Conservation (phyloP, 1,284 basidiomycete species). For the Ustilago cynodontis region DNA sequence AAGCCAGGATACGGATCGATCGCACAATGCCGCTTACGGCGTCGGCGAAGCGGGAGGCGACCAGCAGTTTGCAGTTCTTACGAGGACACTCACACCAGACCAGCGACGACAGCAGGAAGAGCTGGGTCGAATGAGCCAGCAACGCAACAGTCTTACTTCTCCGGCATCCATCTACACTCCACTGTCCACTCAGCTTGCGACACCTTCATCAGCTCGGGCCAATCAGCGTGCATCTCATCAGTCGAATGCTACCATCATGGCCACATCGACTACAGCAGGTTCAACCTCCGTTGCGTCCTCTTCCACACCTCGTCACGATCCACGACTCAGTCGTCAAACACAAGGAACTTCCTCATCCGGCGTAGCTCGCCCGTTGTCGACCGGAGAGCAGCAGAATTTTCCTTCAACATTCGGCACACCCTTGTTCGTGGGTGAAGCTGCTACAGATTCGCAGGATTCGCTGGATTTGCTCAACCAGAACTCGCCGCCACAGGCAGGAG, state of each 20-base stretch:
- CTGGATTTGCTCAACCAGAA: slow-evolving; percentile 13
- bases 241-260: slow-evolving; percentile 26
- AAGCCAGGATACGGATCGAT: slow-evolving; percentile 26
- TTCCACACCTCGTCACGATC: slow-evolving; percentile 23
- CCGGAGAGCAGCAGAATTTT: not conserved
- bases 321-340: slow-evolving; percentile 26
- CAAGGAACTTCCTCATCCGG: slow-evolving; percentile 16
- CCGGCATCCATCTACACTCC: slow-evolving; percentile 7
- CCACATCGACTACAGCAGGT: slow-evolving; percentile 1
- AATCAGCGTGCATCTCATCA: slow-evolving; percentile 27
- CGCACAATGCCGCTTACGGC: slow-evolving; percentile 23
- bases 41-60: slow-evolving; percentile 34
- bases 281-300: slow-evolving; percentile 12
- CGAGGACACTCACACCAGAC: slow-evolving; percentile 15
- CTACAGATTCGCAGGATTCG: slow-evolving; percentile 23
- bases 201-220: slow-evolving; percentile 4
- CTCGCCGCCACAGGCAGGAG: slow-evolving; percentile 2
- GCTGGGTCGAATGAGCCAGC: slow-evolving; percentile 27
- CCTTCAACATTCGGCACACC: not conserved
- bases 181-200: slow-evolving; percentile 4
- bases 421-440: slow-evolving; percentile 18
- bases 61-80: slow-evolving; percentile 16
- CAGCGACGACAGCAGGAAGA: slow-evolving; percentile 29
- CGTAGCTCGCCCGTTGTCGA: slow-evolving; percentile 12
- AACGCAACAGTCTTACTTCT: slow-evolving; percentile 9